A percentile compares a stretch with the other conserved stretches of the same genome.
phyloP scores from a whole-genome alignment of 352 stramenopile species.

The Phytopythium chamaehyphon region DNA sequence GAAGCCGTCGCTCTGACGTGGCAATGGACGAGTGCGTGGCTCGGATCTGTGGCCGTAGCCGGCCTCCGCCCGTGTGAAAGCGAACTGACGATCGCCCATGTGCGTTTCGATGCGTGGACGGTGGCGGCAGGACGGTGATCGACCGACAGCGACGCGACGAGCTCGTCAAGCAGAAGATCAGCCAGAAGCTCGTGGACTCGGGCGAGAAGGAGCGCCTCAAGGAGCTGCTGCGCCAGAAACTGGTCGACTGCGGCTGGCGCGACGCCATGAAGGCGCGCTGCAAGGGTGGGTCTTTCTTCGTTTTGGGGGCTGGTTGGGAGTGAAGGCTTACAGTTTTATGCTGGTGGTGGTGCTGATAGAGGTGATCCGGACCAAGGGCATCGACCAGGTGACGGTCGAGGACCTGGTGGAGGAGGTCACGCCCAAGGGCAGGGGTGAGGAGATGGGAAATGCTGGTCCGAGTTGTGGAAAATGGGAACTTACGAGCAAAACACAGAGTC shows the following conservation, averaged over 20 bases:
- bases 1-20: too few relatives aligned
- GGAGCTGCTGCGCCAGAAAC: conserved; percentile 77
- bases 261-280: conserved; percentile 90
- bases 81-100: too few relatives aligned
- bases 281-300: conserved; percentile 73
- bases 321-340: background rate
- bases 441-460: background rate
- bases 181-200: conserved; percentile 84
- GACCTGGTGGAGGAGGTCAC: conserved; percentile 93
- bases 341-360: conserved; percentile 35
- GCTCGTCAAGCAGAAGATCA: conserved; percentile 71
- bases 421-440: conserved; percentile 70
- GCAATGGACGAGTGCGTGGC: conserved; percentile 26
- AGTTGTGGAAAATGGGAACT: too few relatives aligned
- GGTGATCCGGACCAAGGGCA: conserved; percentile 91
- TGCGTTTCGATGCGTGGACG: background rate
- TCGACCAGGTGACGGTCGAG: conserved; percentile 94
- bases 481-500: conserved; percentile 22
- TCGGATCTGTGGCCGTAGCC: too few relatives aligned
- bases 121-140: conserved; percentile 30
- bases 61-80: too few relatives aligned
- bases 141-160: conserved; percentile 65
- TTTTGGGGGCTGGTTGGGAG: background rate
- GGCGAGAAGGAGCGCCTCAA: conserved; percentile 91
- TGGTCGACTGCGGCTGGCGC: conserved; percentile 90